Evolutionary conservation across 176 grass and related monocot genomes (phyloP).

Genomic region (Microstegium vimineum): DNA sequence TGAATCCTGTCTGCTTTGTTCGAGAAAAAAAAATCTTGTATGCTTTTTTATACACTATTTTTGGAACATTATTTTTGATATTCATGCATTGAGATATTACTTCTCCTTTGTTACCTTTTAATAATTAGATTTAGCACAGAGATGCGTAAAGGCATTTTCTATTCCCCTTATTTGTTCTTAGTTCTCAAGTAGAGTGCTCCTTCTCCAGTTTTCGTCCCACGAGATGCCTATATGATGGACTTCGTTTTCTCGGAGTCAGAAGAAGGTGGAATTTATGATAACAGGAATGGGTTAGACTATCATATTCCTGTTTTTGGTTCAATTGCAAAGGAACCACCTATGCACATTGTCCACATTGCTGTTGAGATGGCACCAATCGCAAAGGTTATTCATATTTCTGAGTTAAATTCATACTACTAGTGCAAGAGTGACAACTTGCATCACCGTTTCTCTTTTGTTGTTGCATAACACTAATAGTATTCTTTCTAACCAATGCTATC

Average conservation of each 20-base stretch:
- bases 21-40: too few species aligned
- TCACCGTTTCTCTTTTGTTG: not conserved
- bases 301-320: slow-evolving; percentile 79
- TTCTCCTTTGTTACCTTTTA: too few species aligned
- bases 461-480: not conserved
- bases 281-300: slow-evolving; percentile 73
- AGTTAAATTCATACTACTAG: slow-evolving; percentile 11
- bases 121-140: slow-evolving; percentile 17
- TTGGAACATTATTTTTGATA: not conserved
- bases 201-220: slow-evolving; percentile 65
- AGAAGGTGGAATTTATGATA: slow-evolving; percentile 87
- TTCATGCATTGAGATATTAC: not conserved
- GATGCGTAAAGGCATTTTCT: not conserved
- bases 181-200: slow-evolving; percentile 17
- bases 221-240: slow-evolving; percentile 89
- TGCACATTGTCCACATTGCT: slow-evolving; percentile 85
- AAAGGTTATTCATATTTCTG: slow-evolving; percentile 57
- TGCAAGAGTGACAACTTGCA: not conserved
- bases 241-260: slow-evolving; percentile 97
- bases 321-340: slow-evolving; percentile 56
- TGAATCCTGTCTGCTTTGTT: too few species aligned
- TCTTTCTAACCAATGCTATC: not conserved
- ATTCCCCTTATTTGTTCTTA: not conserved
- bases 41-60: not conserved
- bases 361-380: slow-evolving; percentile 96